Evolutionary conservation across 108 stramenopile species (phyloP), one percentile per base, ranked within the genome.

Genomic region (Cyclotella kingstonii): DNA sequence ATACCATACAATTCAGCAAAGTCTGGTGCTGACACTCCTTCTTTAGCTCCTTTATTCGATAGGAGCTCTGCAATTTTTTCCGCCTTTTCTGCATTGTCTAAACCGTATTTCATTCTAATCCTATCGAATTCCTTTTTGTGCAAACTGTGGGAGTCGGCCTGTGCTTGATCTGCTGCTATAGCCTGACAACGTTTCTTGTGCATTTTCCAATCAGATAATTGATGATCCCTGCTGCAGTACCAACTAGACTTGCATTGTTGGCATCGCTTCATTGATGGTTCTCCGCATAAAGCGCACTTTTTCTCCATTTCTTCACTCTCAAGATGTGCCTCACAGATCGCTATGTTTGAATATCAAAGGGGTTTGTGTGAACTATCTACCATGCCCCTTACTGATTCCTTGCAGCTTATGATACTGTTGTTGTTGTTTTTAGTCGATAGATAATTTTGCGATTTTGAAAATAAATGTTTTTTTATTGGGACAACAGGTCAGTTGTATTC

Each of bases 121-220:
- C 76, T 30, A 58, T 87, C 86, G 74, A 87, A 87, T 25, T 81
- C 86, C 31, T 54, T 54, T 43, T 87, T 87, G 60, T 87, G 86
- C 5, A 87, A 48, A 29, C 54, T 64, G 54, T 84, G 77, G 23
- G 81, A 82, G 33, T 84, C 63, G 34, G 79, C 68, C 60, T 80
- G 78, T 27, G 64, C 81, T 14, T 52, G 63, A 54, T 73, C 71
- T 22, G 63, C 75, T 8, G 69, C 63, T 50, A 76, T 59, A 10
- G n/a, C 54, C 22, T 79, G 69, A 46, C 84, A 84, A 8, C 2
- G 14, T 12, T 10, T 34, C 26, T 82, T 85, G 76, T 85, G 84
- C 0, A 43, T 23, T 39, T 76, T 80, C 79, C 81, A 80, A 43
- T 85, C 47, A n/a, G 79, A 68, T 18, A 73, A 42, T 74, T 76